phyloP scores from a whole-genome alignment of 108 stramenopile genomes.

The Cyclotella cryptica region DNA sequence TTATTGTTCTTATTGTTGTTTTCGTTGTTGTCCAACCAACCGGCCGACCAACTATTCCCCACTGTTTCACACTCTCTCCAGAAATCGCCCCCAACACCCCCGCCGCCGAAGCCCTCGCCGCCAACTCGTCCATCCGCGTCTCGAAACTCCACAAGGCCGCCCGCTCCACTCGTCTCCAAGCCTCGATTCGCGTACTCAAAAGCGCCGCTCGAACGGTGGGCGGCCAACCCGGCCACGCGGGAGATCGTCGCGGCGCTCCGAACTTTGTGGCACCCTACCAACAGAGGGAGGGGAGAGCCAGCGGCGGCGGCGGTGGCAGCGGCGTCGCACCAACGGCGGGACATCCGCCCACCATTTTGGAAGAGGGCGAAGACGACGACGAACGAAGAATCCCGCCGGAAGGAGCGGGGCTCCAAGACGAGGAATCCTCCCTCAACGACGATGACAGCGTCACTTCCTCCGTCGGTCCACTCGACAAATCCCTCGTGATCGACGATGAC shows the following conservation, averaged over 20 bases:
- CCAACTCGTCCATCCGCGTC: constrained; percentile 76
- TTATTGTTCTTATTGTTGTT: too few species aligned
- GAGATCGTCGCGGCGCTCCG: constrained; percentile 67
- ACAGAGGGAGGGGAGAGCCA: background rate
- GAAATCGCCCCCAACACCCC: constrained; percentile 82
- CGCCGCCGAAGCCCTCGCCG: constrained; percentile 80
- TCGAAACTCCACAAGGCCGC: constrained; percentile 72
- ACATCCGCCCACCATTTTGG: constrained; percentile 38
- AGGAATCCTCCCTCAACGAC: background rate
- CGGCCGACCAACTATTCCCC: too few species aligned
- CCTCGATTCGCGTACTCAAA: constrained; percentile 72
- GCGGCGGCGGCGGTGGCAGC: background rate
- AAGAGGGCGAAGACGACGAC: constrained; percentile 41
- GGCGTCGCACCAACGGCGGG: constrained; percentile 13
- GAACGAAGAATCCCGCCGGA: background rate
- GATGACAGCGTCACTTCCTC: background rate
- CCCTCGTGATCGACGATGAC: too few species aligned
- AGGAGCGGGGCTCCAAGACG: background rate
- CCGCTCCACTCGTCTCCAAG: constrained; percentile 66
- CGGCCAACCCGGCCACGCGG: constrained; percentile 54
- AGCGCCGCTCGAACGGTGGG: constrained; percentile 48
- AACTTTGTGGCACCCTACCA: constrained; percentile 34
- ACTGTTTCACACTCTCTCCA: too few species aligned
- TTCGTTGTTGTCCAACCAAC: too few species aligned
- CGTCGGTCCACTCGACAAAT: too few species aligned